A percentile compares a stretch with the other conserved stretches of the same genome.
phyloP scores from a whole-genome alignment of 306 rosid species.

The Urtica urens region DNA sequence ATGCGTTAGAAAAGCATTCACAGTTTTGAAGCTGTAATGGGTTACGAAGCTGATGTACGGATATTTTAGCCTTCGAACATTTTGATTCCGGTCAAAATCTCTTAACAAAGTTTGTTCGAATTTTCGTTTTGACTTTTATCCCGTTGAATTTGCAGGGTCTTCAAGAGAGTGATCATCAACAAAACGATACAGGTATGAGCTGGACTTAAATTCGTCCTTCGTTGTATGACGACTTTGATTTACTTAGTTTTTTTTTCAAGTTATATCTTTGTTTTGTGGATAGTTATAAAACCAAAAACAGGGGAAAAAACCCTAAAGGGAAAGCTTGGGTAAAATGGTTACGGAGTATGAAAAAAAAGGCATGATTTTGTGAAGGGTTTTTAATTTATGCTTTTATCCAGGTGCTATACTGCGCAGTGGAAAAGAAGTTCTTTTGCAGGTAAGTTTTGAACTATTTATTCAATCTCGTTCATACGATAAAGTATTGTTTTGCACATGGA shows the following conservation, averaged over 20 bases:
- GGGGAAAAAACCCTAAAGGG: too few relatives aligned
- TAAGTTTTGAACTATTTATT: constrained; percentile 15
- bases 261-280: too few relatives aligned
- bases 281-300: too few relatives aligned
- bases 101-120: too few relatives aligned
- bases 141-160: constrained; percentile 21
- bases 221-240: too few relatives aligned
- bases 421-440: constrained; percentile 81
- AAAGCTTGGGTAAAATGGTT: too few relatives aligned
- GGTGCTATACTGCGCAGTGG: constrained; percentile 50
- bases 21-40: constrained; percentile 36
- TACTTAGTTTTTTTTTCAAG: too few relatives aligned
- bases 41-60: constrained; percentile 15
- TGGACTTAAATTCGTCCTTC: neutral
- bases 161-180: constrained; percentile 14
- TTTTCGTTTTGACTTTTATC: constrained; percentile 6
- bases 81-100: too few relatives aligned
- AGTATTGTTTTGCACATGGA: too few relatives aligned
- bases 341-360: neutral
- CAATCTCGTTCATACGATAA: too few relatives aligned
- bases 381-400: constrained; percentile 20
- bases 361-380: neutral
- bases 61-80: constrained; percentile 1
- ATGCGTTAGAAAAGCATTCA: too few relatives aligned
- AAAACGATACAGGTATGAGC: constrained; percentile 33